Conservation (phyloP, 345 rosid genomes). For the Eutrema heterophyllum region DNA sequence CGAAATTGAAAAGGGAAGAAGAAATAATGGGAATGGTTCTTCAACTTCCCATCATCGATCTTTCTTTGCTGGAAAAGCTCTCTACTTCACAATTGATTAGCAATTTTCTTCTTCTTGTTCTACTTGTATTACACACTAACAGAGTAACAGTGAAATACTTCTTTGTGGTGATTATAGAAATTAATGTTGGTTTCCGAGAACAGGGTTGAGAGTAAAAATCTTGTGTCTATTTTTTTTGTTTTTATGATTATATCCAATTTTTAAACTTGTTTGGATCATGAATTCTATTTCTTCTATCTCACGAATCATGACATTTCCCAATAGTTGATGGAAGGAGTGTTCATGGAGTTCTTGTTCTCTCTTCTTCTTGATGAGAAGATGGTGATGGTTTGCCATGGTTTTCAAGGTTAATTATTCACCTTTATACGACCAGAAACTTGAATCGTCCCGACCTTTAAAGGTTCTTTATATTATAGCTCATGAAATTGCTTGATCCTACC, state of each 20-base stretch:
- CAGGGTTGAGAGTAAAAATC: background rate
- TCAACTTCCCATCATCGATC: constrained; percentile 47
- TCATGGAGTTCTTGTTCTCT: constrained; percentile 65
- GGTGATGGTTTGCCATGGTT: constrained; percentile 37
- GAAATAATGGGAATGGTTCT: constrained; percentile 14
- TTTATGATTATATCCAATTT: background rate
- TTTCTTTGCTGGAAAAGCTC: constrained; percentile 40
- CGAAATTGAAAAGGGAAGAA: no score
- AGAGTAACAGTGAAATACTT: background rate
- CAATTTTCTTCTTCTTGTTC: constrained; percentile 34
- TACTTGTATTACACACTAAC: background rate
- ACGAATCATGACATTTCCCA: constrained; percentile 74
- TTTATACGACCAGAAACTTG: constrained; percentile 46
- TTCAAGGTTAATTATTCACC: constrained; percentile 70
- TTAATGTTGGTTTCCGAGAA: no score
- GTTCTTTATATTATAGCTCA: background rate
- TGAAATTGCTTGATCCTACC: background rate
- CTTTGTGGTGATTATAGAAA: no score
- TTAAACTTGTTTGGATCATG: constrained; percentile 70
- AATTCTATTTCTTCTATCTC: constrained; percentile 86
- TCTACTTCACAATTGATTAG: constrained; percentile 43
- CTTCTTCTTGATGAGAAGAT: constrained; percentile 58
- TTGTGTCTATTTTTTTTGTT: background rate
- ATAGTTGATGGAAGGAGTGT: constrained; percentile 37
- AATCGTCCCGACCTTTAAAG: background rate